phyloP scores from a whole-genome alignment of 805 yeast genomes.

The Kodamaea sagamina region DNA sequence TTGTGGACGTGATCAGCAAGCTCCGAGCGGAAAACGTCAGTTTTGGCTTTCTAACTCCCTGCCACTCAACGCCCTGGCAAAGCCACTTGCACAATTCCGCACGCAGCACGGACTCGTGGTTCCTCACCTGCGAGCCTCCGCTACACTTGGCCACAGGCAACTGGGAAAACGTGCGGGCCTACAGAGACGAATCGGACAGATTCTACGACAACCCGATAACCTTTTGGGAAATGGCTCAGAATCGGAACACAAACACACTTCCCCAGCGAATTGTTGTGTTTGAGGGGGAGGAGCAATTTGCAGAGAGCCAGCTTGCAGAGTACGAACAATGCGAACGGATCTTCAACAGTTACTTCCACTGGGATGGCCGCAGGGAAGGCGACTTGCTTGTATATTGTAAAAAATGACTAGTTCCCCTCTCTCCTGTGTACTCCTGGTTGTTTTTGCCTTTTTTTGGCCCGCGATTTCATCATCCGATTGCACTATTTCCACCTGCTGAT shows the following conservation, averaged over 20 bases:
- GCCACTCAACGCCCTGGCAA: slow-evolving; percentile 97
- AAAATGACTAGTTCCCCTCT: not conserved
- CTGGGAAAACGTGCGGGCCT: slow-evolving; percentile 35
- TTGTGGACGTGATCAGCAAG: slow-evolving; percentile 61
- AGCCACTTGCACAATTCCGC: slow-evolving; percentile 68
- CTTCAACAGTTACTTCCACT: slow-evolving; percentile 81
- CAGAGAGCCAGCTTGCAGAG: slow-evolving; percentile 41
- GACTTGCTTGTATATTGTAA: slow-evolving; percentile 66
- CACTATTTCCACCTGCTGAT: too few species aligned
- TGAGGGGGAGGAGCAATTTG: slow-evolving; percentile 41
- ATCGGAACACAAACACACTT: not conserved
- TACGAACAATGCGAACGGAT: slow-evolving; percentile 51
- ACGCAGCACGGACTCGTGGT: slow-evolving; percentile 54
- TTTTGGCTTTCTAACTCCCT: slow-evolving; percentile 87
- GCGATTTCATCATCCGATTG: not conserved
- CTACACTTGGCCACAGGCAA: slow-evolving; percentile 37
- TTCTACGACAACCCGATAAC: slow-evolving; percentile 66
- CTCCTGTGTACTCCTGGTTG: not conserved
- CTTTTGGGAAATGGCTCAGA: slow-evolving; percentile 45
- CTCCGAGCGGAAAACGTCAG: slow-evolving; percentile 43
- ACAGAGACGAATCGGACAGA: slow-evolving; percentile 84
- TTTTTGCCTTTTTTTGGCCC: not conserved
- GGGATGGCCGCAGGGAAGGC: slow-evolving; percentile 81
- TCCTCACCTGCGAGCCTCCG: slow-evolving; percentile 92
- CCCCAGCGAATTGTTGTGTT: slow-evolving; percentile 11